These are phyloP conservation scores for Starmerella etchellsii DNA, from an alignment of 805 yeast genomes.

Conservation along the genomic window DNA sequence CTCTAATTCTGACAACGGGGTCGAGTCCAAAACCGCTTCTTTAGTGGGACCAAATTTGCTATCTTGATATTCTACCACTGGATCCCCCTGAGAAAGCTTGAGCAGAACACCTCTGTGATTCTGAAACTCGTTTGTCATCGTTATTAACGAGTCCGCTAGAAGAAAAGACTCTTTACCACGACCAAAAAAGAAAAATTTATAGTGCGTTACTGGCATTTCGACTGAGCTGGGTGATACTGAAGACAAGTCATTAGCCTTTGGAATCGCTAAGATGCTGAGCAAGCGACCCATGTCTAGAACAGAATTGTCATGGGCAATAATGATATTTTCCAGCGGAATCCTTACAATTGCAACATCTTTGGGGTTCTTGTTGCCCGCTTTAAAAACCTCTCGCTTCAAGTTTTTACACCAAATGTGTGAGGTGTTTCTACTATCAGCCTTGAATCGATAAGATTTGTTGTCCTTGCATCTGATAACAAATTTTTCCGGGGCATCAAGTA, in stretches of 20 bases:
- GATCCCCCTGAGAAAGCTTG: not conserved
- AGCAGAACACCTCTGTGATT: slow-evolving; percentile 2
- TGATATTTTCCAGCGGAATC: slow-evolving; percentile 57
- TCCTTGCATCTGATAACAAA: slow-evolving; percentile 48
- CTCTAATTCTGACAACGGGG: slow-evolving; percentile 7
- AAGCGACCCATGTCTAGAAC: slow-evolving; percentile 46
- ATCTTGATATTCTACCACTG: not conserved
- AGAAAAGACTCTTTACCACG: not conserved
- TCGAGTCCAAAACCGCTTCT: slow-evolving; percentile 13
- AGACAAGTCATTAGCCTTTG: not conserved
- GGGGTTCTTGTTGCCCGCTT: slow-evolving; percentile 55
- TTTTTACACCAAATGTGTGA: slow-evolving; percentile 74
- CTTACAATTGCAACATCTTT: slow-evolving; percentile 64
- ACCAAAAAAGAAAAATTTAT: slow-evolving; percentile 14
- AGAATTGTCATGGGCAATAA: slow-evolving; percentile 45
- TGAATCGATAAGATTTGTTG: slow-evolving; percentile 45
- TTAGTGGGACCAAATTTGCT: slow-evolving; percentile 2
- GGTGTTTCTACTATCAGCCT: slow-evolving; percentile 56
- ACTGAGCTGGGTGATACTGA: not conserved
- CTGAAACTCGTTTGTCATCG: slow-evolving; percentile 4
- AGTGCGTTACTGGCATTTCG: not conserved
- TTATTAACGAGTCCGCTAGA: not conserved
- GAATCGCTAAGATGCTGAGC: slow-evolving; percentile 11
- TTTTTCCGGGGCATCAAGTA: slow-evolving; percentile 31
- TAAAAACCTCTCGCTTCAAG: slow-evolving; percentile 64